These are phyloP conservation scores for Amphirosellinia nigrospora DNA, from an alignment of 495 filamentous ascomycete genomes.

Conservation along the genomic window DNA sequence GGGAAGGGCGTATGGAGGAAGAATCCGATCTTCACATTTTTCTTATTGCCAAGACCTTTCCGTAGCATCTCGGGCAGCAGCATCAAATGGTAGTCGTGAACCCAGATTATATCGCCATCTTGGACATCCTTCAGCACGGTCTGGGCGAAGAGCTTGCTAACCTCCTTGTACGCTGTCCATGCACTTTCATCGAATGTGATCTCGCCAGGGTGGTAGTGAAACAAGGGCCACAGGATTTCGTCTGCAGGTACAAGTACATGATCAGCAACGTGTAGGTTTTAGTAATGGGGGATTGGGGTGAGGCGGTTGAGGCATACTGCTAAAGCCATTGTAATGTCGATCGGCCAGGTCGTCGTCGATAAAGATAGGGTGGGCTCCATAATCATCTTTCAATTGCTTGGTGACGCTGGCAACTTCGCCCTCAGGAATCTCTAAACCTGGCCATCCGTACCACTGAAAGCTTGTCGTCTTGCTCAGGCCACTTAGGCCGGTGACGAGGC, in stretches of 20 bases:
- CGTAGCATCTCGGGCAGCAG: constrained; percentile 85
- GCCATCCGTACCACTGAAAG: constrained; percentile 99
- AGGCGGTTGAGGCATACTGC: constrained; percentile 66
- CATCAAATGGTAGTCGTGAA: constrained; percentile 97
- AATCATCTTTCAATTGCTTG: constrained; percentile 72
- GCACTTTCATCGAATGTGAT: constrained; percentile 86
- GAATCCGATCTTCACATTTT: constrained; percentile 89
- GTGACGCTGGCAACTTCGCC: constrained; percentile 68
- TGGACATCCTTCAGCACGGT: constrained; percentile 72
- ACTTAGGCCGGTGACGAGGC: constrained; percentile 87
- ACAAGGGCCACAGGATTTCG: constrained; percentile 92
- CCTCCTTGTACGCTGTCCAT: constrained; percentile 86
- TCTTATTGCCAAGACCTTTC: constrained; percentile 72
- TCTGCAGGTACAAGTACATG: constrained; percentile 56
- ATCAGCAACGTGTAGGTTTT: neutral
- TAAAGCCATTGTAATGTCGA: constrained; percentile 85
- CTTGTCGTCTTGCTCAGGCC: constrained; percentile 89
- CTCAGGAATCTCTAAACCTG: constrained; percentile 83
- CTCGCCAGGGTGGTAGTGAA: constrained; percentile 95
- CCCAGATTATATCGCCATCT: constrained; percentile 87
- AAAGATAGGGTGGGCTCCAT: constrained; percentile 77
- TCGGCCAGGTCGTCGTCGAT: constrained; percentile 80
- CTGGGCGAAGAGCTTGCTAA: constrained; percentile 86
- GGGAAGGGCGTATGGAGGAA: constrained; percentile 96
- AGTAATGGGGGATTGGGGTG: no score